Evolutionary conservation across 179 eudicot species (phyloP).

Genomic region (Amaranthus tricolor): DNA sequence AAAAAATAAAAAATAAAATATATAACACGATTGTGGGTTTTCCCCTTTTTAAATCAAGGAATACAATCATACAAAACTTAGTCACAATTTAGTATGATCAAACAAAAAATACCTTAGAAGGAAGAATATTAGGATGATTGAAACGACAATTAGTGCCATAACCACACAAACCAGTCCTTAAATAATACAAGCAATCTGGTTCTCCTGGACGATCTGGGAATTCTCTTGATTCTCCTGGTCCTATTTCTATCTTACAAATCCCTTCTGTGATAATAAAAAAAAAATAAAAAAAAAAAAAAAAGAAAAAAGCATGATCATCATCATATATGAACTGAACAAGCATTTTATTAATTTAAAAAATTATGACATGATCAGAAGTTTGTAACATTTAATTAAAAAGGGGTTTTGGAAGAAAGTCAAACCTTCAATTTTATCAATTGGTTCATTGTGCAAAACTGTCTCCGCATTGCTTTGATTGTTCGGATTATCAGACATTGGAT

Average conservation of each 20-base stretch:
- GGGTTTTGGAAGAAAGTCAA: not conserved
- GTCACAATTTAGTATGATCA: not conserved
- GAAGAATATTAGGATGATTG: conserved; percentile 61
- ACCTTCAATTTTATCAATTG: conserved; percentile 51
- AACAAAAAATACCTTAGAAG: conserved; percentile 29
- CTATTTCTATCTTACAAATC: conserved; percentile 30
- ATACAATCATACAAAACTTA: too few relatives aligned
- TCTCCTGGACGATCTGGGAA: conserved; percentile 70
- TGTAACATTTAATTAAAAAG: not conserved
- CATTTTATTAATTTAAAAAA: too few relatives aligned
- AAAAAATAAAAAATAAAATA: too few relatives aligned
- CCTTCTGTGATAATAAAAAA: conserved; percentile 32
- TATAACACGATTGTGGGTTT: too few relatives aligned
- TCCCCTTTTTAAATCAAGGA: too few relatives aligned
- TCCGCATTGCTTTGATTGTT: conserved; percentile 44
- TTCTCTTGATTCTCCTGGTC: conserved; percentile 4
- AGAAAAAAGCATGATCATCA: not conserved
- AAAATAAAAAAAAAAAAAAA: not conserved
- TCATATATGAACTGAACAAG: too few relatives aligned
- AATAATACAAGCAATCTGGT: conserved; percentile 62
- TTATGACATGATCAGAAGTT: not conserved
- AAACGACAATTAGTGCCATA: conserved; percentile 64
- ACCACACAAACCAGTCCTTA: conserved; percentile 62
- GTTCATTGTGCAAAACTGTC: conserved; percentile 29
- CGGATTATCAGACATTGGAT: conserved; percentile 60